phyloP scores from a whole-genome alignment of 1,284 basidiomycete genomes.

The Austropuccinia psidii region DNA sequence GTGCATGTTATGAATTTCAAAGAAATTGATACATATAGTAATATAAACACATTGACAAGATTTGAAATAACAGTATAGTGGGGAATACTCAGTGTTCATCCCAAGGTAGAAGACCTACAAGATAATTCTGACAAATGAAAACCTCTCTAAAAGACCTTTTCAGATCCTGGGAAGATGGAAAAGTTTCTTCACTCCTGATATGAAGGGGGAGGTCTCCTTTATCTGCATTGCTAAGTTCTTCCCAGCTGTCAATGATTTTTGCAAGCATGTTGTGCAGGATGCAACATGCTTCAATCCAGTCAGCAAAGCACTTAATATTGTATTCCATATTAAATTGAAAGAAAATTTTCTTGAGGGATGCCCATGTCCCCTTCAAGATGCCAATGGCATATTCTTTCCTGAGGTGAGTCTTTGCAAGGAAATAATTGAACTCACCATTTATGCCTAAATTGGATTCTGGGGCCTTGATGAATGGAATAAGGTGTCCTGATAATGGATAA shows the following conservation, averaged over 20 bases:
- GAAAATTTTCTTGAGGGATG: not conserved
- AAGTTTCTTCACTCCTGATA: not conserved
- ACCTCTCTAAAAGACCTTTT: not conserved
- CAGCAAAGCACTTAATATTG: not conserved
- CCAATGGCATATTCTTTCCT: not conserved
- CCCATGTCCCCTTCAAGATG: not conserved
- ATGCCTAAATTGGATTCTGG: not conserved
- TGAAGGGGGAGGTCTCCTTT: not conserved
- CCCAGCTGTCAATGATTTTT: not conserved
- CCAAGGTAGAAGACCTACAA: not conserved
- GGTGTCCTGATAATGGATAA: not conserved
- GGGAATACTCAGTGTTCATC: too few relatives aligned
- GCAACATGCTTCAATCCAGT: constrained; percentile 4
- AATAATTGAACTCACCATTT: constrained; percentile 11
- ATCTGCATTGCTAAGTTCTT: not conserved
- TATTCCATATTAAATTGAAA: not conserved
- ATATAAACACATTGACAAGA: too few relatives aligned
- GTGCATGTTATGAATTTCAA: too few relatives aligned
- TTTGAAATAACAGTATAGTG: too few relatives aligned
- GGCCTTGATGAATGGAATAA: not conserved
- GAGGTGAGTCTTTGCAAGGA: not conserved
- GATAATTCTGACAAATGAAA: not conserved
- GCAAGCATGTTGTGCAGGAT: constrained; percentile 19
- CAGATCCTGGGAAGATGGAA: not conserved
- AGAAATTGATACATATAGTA: too few relatives aligned